These are phyloP conservation scores for Suillus weaverae DNA, from an alignment of 768 basidiomycete genomes.

Conservation along the genomic window DNA sequence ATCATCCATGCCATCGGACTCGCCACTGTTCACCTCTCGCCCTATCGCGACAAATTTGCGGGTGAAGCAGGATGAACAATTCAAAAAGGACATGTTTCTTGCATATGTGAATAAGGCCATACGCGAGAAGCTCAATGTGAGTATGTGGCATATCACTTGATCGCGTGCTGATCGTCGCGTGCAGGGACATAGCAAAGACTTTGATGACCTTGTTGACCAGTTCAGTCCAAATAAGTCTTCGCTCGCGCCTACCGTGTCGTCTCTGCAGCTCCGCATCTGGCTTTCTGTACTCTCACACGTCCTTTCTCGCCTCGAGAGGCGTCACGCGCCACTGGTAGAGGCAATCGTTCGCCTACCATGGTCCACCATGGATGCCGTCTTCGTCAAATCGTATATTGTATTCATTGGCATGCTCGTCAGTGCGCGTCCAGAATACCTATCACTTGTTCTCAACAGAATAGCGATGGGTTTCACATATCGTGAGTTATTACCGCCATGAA, in stretches of 20 bases:
- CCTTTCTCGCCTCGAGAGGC: slow-evolving; percentile 83
- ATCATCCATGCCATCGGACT: slow-evolving; percentile 19
- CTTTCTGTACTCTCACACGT: slow-evolving; percentile 87
- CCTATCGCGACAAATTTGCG: slow-evolving; percentile 81
- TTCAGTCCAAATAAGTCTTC: slow-evolving; percentile 59
- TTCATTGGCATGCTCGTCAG: slow-evolving; percentile 92
- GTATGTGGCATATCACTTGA: slow-evolving; percentile 26
- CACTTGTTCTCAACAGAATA: slow-evolving; percentile 77
- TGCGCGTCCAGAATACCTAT: slow-evolving; percentile 89
- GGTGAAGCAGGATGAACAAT: slow-evolving; percentile 73
- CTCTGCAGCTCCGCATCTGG: slow-evolving; percentile 71
- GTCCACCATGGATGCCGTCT: slow-evolving; percentile 83
- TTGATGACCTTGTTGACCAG: slow-evolving; percentile 87
- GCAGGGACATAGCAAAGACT: slow-evolving; percentile 73
- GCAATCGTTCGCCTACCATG: slow-evolving; percentile 88
- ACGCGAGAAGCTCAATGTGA: slow-evolving; percentile 67
- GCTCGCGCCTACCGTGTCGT: slow-evolving; percentile 32
- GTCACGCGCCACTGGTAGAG: slow-evolving; percentile 78
- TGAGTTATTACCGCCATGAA: slow-evolving; percentile 42
- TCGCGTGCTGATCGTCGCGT: slow-evolving; percentile 15
- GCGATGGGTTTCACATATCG: slow-evolving; percentile 88
- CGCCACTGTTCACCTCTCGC: slow-evolving; percentile 33
- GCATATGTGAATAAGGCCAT: slow-evolving; percentile 82
- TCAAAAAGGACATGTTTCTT: slow-evolving; percentile 80
- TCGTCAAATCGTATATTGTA: slow-evolving; percentile 85